Evolutionary conservation across 192 early-diverging fungal genomes (phyloP), one percentile per base, ranked within the genome.

Genomic region (Backusella westeae): DNA sequence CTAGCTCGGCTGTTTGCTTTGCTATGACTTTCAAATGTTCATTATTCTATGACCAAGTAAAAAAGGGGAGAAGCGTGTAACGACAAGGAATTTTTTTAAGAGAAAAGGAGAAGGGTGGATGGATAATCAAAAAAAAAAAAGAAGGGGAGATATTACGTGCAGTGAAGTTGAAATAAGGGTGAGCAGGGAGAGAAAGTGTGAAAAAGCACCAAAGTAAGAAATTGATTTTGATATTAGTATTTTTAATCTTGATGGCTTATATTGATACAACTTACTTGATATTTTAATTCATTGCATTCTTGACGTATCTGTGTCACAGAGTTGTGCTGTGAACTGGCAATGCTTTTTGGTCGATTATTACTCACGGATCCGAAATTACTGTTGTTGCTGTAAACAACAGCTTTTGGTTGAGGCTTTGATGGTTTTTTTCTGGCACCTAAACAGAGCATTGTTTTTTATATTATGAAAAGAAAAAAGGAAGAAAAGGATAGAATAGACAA

Each of bases 21-120:
- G 76, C 71, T 74, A 81, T 81, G 23, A 81, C 19, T 49, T 77
- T 69, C 17, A 78, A 39, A 49, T 81, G 72, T 38, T 81, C 76
- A 35, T 65, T 67, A 29, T 81, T 81, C 80, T 81, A 71, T 52
- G 32, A 8, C 7, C 36, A 78, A 32, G 23, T 44, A 36, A 36
- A 68, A 52, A 49, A 38, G 70, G 21, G 39, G 12, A 69, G 15
- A 3, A 44, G 42, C 42, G 6, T 49, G n/a, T 49, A 17, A 63
- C 29, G 23, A 29, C 41, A 42, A 46, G 17, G 23, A 71, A 46
- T 8, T n/a, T 70, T 23, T n/a, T 32, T 32, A 39, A 42, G 4
- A 41, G 26, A 70, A 36, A 38, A 41, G 36, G 38, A 39, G 69
- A 70, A 44, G 10, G 46, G 38, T 68, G 17, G 19, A 5, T 69